Evolutionary conservation across 2,329 filamentous ascomycete species (phyloP), one percentile per base, ranked within the genome.

Genomic region (Ophiostoma piceae): DNA sequence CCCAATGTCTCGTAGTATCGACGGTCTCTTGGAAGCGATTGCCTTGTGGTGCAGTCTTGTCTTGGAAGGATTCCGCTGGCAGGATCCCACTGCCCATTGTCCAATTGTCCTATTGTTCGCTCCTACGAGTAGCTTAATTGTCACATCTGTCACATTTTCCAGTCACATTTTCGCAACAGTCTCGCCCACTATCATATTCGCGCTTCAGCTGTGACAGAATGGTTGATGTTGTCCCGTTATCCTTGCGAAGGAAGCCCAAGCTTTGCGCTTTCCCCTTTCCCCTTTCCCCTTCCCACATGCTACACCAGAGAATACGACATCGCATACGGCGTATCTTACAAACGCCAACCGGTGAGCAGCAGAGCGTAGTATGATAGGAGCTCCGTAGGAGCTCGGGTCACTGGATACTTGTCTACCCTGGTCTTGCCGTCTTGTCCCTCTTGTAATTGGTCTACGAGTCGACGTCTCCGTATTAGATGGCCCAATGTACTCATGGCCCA

Each of bases 301-400:
- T 57, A 57, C 51, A 57, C 51, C 51, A 57, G 11, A n/a, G 51
- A 57, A 57, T 57, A 57, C 51, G 51, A 29, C 51, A 57, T 26
- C 3, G 51, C n/a, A 26, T 57, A 57, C 51, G 51, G 26, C 51
- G 26, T 57, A 57, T 29, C n/a, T 57, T 26, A 57, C 51, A 57
- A 57, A 57, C 51, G 51, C 51, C 51, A 57, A 57, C 51, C 51
- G 51, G 51, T 57, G 51, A 57, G 51, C 51, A 57, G 51, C 51
- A 57, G n/a, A 26, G 22, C n/a, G 51, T 43, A 43, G 14, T 47
- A n/a, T 19, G 41, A 43, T 43, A 43, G 41, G 41, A 43, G 41
- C 41, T 19, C 41, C 41, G 41, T 43, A 43, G 43, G 14, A 47
- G 5, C 14, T 47, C 4, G 43, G 43, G 19, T 47, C 14, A 47